Evolutionary conservation across 140 eudicot genomes (phyloP), one percentile per base, ranked within the genome.

Genomic region (Oenanthe javanica): DNA sequence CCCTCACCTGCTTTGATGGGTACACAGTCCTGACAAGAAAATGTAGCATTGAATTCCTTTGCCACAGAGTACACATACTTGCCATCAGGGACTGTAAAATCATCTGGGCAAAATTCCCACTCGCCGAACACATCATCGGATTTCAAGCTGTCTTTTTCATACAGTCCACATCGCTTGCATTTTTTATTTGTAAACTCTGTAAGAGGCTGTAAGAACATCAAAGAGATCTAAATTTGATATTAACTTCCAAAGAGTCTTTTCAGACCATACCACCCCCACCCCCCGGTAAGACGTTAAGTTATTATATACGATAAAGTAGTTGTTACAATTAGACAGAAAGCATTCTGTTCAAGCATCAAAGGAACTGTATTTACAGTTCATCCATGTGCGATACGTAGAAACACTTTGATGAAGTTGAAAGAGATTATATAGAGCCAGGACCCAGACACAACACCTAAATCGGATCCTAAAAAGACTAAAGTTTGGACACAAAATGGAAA

Each of bases 151-250:
- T 88, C 94, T 77, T 89, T 31, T 84, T 92, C 97, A 83, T 90
- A 94, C 19, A 94, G 38, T 78, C 98, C 97, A 83, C 97, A 94
- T 59, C 98, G 87, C 86, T 94, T 94, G 93, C 98, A 94, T 85
- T 92, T 94, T 66, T 45, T 82, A 81, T 78, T 89, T 72, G 23
- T 43, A 66, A 94, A 84, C n/a, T 84, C 84, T 9, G 95, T 94
- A 77, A 94, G 87, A 64, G 98, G 98, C 98, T 92, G 92, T 43
- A 86, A 27, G 1, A 52, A 81, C 59, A 76, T 63, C 42, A 42
- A 31, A 75, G 10, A 48, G 11, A 61, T 25, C 59, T 45, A 47
- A 16, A 15, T 59, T 19, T 47, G 5, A 4, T 13, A 31, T 25
- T 23, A 42, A 42, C 36, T 69, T 69, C 6, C 15, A 21, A 27